A percentile compares a stretch with the other conserved stretches of the same genome.
phyloP scores from a whole-genome alignment of 306 rosid genomes.

The apple (Malus domestica) region ASM211411v1 NC_041803.1:51843501-51844000 shows the following conservation, averaged over 20 bases:
- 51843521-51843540: conserved; percentile 60
- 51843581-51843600: conserved; percentile 44
- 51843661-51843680: conserved; percentile 64
- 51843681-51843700: conserved; percentile 38
- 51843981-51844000: not conserved
- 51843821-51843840: not conserved
- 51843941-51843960: not conserved
- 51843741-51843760: conserved; percentile 41
- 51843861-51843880: not conserved
- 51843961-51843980: not conserved
- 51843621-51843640: conserved; percentile 46
- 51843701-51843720: conserved; percentile 73
- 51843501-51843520: conserved; percentile 55
- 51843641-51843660: conserved; percentile 52
- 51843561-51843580: conserved; percentile 38
- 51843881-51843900: not conserved
- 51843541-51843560: conserved; percentile 49
- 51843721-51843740: conserved; percentile 90
- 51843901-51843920: not conserved
- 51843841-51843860: not conserved
- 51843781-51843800: not conserved
- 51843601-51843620: conserved; percentile 56
- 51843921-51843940: not conserved
- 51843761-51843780: not conserved
- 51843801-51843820: not conserved